Base-by-base conservation (phyloP, 1,284 basidiomycete species). In the Sporisorium sorghi region DNA sequence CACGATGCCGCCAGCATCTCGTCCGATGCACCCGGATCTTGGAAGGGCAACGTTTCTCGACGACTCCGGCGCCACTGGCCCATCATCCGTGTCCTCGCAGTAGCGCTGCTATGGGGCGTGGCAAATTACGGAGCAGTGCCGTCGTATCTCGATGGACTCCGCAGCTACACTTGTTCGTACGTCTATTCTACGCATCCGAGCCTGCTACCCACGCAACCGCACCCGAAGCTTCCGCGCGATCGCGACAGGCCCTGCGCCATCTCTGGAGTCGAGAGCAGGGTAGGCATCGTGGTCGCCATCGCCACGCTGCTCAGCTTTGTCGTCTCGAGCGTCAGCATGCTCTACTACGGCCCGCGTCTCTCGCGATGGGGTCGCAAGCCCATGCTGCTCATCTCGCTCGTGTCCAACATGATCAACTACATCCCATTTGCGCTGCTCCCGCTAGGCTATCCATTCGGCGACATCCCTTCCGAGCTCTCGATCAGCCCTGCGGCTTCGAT, bases 281-380 rank as follows among this genome's bases (percentile, higher is more conserved):
- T 74, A 2, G 72, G 72, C 11, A 47, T 74, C 32, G 53, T 70
- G 12, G 67, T 66, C n/a, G 72, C 72, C n/a, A 49, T 53, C 3
- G 58, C 62, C 14, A 74, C 62, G 33, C 63, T 74, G 62, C 63
- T 66, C 33, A 66, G 62, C 46, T 70, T 74, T 40, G 66, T 63
- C 43, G 52, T 74, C 2, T 74, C 72, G 1, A 70, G 67, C 48
- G 42, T 62, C 53, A 70, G 66, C 50, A 70, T 74, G 67, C 72
- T 74, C 49, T 74, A 60, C 50, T 74, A 74, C 44, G 72, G 67
- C 0, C 72, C 72, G 9, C 55, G 56, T 3, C 72, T 74, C n/a
- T 60, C 62, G 11, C 48, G 42, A 10, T 74, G 72, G 72, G 72
- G 72, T 7, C 56, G 72, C 24, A 74, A 70, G 37, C 72, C 67